These are phyloP conservation scores for Thalassiosira hispida DNA, from an alignment of 352 stramenopile genomes.

Conservation along the genomic window DNA sequence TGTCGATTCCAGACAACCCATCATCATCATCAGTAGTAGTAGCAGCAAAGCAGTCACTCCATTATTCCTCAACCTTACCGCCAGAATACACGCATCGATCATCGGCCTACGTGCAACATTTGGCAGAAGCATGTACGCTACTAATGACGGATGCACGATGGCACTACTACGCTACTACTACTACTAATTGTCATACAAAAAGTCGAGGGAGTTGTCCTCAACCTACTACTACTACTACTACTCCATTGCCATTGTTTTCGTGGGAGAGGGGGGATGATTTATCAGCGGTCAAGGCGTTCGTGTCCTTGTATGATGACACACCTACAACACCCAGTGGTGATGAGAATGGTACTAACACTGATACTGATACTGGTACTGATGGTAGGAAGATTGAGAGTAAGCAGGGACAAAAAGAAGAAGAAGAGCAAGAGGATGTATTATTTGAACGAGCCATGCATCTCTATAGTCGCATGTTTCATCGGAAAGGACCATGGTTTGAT, in stretches of 20 bases:
- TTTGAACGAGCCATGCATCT: constrained; percentile 67
- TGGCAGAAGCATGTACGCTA: constrained; percentile 73
- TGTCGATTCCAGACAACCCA: too few relatives aligned
- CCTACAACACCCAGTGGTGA: background rate
- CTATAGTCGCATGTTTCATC: constrained; percentile 75
- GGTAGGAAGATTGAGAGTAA: too few relatives aligned
- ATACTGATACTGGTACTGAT: background rate
- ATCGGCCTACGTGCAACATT: constrained; percentile 80
- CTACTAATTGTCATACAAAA: background rate
- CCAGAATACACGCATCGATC: constrained; percentile 25
- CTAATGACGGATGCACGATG: constrained; percentile 75
- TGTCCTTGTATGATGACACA: constrained; percentile 49
- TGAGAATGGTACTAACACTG: constrained; percentile 27
- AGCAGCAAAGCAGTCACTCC: too few relatives aligned
- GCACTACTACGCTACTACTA: constrained; percentile 21
- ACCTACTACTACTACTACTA: background rate
- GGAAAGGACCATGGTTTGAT: constrained; percentile 80
- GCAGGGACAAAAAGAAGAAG: too few relatives aligned
- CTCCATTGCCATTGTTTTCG: constrained; percentile 48
- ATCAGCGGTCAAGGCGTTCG: constrained; percentile 60
- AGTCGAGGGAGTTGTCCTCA: too few relatives aligned
- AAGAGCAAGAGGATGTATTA: constrained; percentile 6
- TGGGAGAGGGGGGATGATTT: constrained; percentile 80
- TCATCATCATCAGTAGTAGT: too few relatives aligned
- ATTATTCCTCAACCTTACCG: too few relatives aligned